These are phyloP conservation scores for Microbotryum saponariae DNA, from an alignment of 1,284 basidiomycete genomes.

Conservation along the genomic window DNA sequence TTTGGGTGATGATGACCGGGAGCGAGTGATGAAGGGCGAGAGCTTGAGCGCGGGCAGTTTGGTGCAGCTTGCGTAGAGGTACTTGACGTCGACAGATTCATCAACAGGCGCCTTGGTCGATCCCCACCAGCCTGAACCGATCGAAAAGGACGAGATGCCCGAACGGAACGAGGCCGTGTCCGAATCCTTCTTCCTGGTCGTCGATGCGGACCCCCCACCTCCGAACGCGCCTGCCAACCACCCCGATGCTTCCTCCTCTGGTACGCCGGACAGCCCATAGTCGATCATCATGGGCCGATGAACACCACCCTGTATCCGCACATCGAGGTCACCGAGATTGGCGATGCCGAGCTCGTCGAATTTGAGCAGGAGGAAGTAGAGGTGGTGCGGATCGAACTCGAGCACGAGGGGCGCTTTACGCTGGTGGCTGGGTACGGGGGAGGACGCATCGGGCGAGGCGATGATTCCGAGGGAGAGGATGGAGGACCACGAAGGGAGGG, in stretches of 20 bases:
- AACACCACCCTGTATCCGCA: constrained; percentile 55
- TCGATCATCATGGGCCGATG: constrained; percentile 66
- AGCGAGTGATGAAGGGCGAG: constrained; percentile 23
- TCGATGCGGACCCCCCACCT: constrained; percentile 18
- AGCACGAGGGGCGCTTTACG: constrained; percentile 48
- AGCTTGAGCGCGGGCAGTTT: constrained; percentile 64
- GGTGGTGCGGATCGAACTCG: constrained; percentile 66
- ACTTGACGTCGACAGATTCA: constrained; percentile 58
- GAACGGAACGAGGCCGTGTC: constrained; percentile 42
- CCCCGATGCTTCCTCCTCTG: constrained; percentile 42
- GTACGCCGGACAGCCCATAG: constrained; percentile 39
- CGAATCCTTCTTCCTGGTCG: not conserved
- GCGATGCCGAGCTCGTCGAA: constrained; percentile 67
- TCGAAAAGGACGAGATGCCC: constrained; percentile 62
- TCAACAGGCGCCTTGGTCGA: constrained; percentile 55
- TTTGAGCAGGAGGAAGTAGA: constrained; percentile 80
- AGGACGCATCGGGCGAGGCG: constrained; percentile 6
- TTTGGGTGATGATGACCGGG: constrained; percentile 46
- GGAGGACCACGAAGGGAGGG: constrained; percentile 15
- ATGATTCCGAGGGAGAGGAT: constrained; percentile 29
- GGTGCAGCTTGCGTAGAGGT: constrained; percentile 77
- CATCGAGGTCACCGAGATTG: constrained; percentile 67
- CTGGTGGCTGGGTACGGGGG: not conserved
- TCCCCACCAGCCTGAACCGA: constrained; percentile 63
- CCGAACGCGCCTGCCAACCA: constrained; percentile 68